Conservation (phyloP, 441 rosid genomes). For the Flueggea neowawraea region DNA sequence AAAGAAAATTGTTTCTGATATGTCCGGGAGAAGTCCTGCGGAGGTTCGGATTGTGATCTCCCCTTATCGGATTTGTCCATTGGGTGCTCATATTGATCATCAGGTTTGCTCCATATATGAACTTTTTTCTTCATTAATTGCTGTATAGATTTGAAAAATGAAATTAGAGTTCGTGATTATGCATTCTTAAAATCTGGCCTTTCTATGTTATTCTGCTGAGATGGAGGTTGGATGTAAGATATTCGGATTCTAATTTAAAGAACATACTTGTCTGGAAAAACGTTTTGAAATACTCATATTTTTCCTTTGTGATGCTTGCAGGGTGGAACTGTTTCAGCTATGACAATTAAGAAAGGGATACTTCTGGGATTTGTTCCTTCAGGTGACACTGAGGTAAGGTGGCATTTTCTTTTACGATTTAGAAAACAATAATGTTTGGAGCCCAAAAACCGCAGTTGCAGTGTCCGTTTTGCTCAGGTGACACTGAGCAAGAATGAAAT, state of each 20-base stretch:
- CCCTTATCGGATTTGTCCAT: constrained; percentile 93
- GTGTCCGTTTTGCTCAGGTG: no score
- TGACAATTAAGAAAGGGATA: constrained; percentile 87
- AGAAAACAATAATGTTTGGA: no score
- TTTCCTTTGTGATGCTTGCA: constrained; percentile 26
- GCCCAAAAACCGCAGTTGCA: no score
- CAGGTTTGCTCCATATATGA: constrained; percentile 46
- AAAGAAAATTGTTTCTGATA: constrained; percentile 41
- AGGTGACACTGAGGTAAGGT: constrained; percentile 48
- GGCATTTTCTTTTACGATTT: not conserved
- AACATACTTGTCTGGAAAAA: no score
- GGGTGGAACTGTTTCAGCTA: constrained; percentile 94
- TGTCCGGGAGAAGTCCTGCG: constrained; percentile 48
- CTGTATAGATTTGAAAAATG: not conserved
- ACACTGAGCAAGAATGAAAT: no score
- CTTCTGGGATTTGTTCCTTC: constrained; percentile 90
- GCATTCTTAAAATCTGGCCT: no score
- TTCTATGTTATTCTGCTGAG: no score
- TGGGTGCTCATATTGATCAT: constrained; percentile 98
- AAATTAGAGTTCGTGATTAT: not conserved
- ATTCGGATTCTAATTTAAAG: no score
- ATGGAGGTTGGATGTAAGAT: no score
- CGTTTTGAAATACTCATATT: not conserved
- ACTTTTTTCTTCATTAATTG: not conserved
- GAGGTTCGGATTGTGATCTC: constrained; percentile 73